These are phyloP conservation scores for Pseudoneurospora amorphoporcata DNA, from an alignment of 495 filamentous ascomycete species.

Conservation along the genomic window DNA sequence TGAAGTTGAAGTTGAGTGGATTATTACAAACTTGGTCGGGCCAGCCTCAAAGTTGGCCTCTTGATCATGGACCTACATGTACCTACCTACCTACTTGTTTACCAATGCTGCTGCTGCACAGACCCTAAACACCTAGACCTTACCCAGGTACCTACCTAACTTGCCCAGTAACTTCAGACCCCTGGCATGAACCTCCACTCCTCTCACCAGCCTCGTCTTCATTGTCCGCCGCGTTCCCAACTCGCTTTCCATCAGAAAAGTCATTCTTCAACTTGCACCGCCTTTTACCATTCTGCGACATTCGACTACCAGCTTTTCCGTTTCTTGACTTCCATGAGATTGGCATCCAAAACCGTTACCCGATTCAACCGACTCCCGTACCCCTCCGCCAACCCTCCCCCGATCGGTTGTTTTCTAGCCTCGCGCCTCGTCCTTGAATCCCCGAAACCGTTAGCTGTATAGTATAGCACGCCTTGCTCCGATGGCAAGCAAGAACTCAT, in stretches of 20 bases:
- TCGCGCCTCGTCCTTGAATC: background rate
- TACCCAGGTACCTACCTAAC: background rate
- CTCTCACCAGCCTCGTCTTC: background rate
- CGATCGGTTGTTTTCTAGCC: background rate
- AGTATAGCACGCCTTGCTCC: background rate
- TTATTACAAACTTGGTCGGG: background rate
- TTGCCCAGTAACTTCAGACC: background rate
- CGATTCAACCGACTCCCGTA: background rate
- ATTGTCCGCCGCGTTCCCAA: background rate
- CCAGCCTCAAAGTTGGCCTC: background rate
- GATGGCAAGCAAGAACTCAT: constrained; percentile 33
- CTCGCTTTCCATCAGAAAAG: background rate
- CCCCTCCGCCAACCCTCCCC: background rate
- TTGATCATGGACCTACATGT: background rate
- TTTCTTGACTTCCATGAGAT: background rate
- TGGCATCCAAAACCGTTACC: background rate
- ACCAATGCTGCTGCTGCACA: background rate
- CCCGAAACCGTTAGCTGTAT: background rate
- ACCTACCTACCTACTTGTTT: background rate
- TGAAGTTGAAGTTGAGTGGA: background rate
- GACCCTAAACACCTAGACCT: background rate
- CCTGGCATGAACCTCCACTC: background rate
- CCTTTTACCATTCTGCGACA: background rate
- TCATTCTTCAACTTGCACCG: background rate
- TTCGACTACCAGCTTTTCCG: background rate